Conservation (phyloP, 2,329 filamentous ascomycete genomes). For the Cladosporium colombiae region DNA sequence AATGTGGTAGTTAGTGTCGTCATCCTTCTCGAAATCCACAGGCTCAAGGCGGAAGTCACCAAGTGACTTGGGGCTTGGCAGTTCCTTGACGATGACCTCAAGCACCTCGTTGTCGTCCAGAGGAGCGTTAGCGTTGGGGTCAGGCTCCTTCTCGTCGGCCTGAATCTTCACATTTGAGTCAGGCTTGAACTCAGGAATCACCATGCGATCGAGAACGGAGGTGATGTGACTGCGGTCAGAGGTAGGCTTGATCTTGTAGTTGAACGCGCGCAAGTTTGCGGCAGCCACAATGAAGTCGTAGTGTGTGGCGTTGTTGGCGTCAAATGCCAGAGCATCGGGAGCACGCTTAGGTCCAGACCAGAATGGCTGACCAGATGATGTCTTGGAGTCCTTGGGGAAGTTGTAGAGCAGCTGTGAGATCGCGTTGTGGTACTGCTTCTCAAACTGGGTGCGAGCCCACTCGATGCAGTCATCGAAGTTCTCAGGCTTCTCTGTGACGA, state of each 20-base stretch:
- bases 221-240: slow-evolving; percentile 69
- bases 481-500: slow-evolving; percentile 87
- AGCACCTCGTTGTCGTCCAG: slow-evolving; percentile 75
- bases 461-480: slow-evolving; percentile 95
- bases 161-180: slow-evolving; percentile 94
- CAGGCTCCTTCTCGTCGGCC: slow-evolving; percentile 90
- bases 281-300: slow-evolving; percentile 84
- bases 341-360: slow-evolving; percentile 99
- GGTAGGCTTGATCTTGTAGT: slow-evolving; percentile 84
- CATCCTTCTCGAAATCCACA: slow-evolving; percentile 98
- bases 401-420: slow-evolving; percentile 95
- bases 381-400: slow-evolving; percentile 91
- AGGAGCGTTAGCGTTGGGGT: slow-evolving; percentile 70
- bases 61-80: slow-evolving; percentile 78
- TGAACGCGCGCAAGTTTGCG: slow-evolving; percentile 93
- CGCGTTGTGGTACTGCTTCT: slow-evolving; percentile 95
- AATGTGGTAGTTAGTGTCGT: slow-evolving; percentile 96
- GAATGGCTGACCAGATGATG: slow-evolving; percentile 86
- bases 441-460: slow-evolving; percentile 91
- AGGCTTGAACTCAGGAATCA: slow-evolving; percentile 91
- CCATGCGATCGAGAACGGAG: slow-evolving; percentile 85
- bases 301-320: slow-evolving; percentile 80
- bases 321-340: slow-evolving; percentile 87
- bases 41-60: slow-evolving; percentile 86
- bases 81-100: slow-evolving; percentile 66